A percentile compares a stretch with the other conserved stretches of the same genome.
phyloP scores from a whole-genome alignment of 164 flowering plant species.

The Vitis labrusca region DNA sequence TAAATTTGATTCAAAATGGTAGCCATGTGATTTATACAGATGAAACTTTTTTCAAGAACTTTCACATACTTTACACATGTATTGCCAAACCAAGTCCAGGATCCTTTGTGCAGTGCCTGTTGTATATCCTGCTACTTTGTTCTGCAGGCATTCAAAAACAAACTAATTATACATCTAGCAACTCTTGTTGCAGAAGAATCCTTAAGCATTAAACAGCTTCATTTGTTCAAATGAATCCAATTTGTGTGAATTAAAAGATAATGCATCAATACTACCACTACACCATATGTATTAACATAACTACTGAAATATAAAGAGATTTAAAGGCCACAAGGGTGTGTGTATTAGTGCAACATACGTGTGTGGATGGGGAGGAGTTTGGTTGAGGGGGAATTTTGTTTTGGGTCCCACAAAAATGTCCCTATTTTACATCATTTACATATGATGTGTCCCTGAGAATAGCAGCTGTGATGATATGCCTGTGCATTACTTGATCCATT shows the following conservation, averaged over 20 bases:
- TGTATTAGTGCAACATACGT: not conserved
- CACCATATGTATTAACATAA: too few species aligned
- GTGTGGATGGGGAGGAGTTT: not conserved
- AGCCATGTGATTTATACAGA: not conserved
- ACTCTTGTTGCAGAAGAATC: not conserved
- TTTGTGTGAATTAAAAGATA: not conserved
- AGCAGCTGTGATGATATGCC: not conserved
- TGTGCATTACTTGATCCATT: not conserved
- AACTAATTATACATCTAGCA: not conserved
- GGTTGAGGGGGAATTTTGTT: not conserved
- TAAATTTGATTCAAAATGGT: not conserved
- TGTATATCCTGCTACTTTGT: not conserved
- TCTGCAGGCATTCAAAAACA: slow-evolving; percentile 1
- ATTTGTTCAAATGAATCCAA: not conserved
- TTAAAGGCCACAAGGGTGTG: too few species aligned
- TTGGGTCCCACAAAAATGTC: not conserved
- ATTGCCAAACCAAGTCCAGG: not conserved
- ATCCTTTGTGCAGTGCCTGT: not conserved
- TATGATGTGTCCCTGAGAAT: not conserved
- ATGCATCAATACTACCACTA: not conserved
- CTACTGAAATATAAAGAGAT: too few species aligned
- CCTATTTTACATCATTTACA: not conserved
- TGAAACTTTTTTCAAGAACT: not conserved
- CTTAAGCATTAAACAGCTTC: not conserved
- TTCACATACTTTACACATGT: not conserved